Evolutionary conservation across 2,329 filamentous ascomycete genomes (phyloP).

Genomic region (Penicillium crustosum): DNA sequence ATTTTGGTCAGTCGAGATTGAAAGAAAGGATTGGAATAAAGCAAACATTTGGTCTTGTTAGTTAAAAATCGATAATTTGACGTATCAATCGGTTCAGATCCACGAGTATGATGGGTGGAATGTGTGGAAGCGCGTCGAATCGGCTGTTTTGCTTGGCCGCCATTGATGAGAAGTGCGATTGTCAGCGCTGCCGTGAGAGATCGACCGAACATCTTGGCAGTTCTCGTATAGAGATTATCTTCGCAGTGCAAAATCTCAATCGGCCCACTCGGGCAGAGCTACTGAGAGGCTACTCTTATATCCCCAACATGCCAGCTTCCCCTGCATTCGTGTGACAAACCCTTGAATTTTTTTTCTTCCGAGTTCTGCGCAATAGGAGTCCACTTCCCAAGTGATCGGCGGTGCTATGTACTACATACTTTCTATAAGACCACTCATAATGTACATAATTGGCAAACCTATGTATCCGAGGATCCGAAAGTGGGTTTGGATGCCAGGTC

Average conservation of each 20-base stretch:
- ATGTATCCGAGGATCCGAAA: background rate
- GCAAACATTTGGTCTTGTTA: slow-evolving; percentile 29
- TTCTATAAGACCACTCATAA: no score
- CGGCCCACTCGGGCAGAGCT: background rate
- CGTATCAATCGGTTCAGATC: background rate
- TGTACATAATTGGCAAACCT: no score
- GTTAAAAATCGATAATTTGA: slow-evolving; percentile 29
- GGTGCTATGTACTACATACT: background rate
- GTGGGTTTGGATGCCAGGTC: background rate
- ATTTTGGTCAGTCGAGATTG: background rate
- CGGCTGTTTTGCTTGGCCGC: background rate
- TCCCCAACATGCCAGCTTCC: background rate
- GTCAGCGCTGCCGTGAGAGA: background rate
- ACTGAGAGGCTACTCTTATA: background rate
- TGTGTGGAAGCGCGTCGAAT: background rate
- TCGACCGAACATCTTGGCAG: background rate
- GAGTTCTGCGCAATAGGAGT: background rate
- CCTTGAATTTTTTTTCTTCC: background rate
- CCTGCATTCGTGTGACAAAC: background rate
- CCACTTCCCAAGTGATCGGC: background rate
- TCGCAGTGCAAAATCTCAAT: background rate
- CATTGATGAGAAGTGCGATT: background rate
- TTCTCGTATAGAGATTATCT: background rate
- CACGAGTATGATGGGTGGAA: background rate
- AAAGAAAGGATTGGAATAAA: background rate